Base-by-base conservation (phyloP, 1,284 basidiomycete species). In the Taiwanofungus camphoratus region DNA sequence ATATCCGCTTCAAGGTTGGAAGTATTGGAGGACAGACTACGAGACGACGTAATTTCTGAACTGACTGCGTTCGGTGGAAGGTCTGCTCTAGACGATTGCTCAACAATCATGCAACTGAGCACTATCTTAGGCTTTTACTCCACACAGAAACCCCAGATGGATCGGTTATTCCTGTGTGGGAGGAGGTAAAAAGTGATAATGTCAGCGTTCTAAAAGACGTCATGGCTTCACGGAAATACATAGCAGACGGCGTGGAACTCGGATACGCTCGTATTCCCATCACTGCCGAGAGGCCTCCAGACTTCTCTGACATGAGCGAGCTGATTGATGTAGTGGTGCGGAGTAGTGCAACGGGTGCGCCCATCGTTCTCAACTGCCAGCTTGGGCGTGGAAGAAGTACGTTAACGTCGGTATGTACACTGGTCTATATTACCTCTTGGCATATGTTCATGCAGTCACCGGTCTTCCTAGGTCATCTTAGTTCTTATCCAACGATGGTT, bases 281-380 rank as follows among this genome's bases (percentile, higher is more conserved):
- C 58, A 99, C 96, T 1, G 82, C 88, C 1, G 86, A 87, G 57
- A 74, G 74, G 27, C 70, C 83, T 8, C 82, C 84, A 0, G 85
- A 87, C 55, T 81, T 79, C 58, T 61, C 75, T 9, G 86, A 86
- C 55, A 65, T 87, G 42, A 79, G 71, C 51, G 82, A 84, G 46
- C 72, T 99, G 21, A 85, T 97, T 50, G 82, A 90, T 34, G 76
- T 94, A 0, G 88, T 93, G 31, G 72, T 91, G 34, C 71, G 83
- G n/a, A 80, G 82, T 21, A 76, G 86, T 44, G 74, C 84, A 3
- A 73, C 77, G 23, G 72, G 77, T 33, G 82, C 85, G 0, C 91
- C 93, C 0, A 87, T 99, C 49, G 85, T 99, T 19, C 78, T 99
- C 41, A 99, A 99, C 60, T 96, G 94, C 58, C 96, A 99, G 64